These are phyloP conservation scores for Rhodosporidiobolus odoratus DNA, from an alignment of 768 basidiomycete species.

Conservation along the genomic window DNA sequence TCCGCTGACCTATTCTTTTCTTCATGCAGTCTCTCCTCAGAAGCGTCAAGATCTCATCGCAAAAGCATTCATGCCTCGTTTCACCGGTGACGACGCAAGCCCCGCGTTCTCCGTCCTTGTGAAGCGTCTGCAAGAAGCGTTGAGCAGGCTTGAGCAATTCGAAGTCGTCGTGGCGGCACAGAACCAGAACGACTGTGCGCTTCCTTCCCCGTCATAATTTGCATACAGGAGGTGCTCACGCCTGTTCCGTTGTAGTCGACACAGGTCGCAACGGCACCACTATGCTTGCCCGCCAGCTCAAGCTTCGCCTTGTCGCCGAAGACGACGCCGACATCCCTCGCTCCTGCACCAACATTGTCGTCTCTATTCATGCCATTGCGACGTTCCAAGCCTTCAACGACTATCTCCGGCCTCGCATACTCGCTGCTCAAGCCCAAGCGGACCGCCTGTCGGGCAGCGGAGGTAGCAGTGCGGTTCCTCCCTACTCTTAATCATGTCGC, in stretches of 20 bases:
- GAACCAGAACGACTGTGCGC: slow-evolving; percentile 56
- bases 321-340: slow-evolving; percentile 85
- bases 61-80: slow-evolving; percentile 64
- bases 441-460: slow-evolving; percentile 36
- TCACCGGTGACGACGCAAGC: slow-evolving; percentile 54
- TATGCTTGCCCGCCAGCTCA: slow-evolving; percentile 82
- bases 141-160: slow-evolving; percentile 91
- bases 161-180: slow-evolving; percentile 70
- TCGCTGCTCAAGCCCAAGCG: slow-evolving; percentile 51
- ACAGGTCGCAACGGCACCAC: slow-evolving; percentile 78
- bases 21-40: slow-evolving; percentile 56
- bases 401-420: slow-evolving; percentile 83
- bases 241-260: slow-evolving; percentile 52
- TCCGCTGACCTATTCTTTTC: not conserved
- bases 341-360: slow-evolving; percentile 71
- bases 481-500: not conserved
- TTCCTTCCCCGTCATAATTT: not conserved
- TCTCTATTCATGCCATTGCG: slow-evolving; percentile 96
- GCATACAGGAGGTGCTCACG: not conserved
- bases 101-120: slow-evolving; percentile 69
- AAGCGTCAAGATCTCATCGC: slow-evolving; percentile 73
- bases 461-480: not conserved
- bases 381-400: slow-evolving; percentile 96
- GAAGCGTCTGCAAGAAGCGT: slow-evolving; percentile 90
- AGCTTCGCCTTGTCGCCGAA: slow-evolving; percentile 79